Evolutionary conservation across 306 rosid species (phyloP).

Genomic region (Prunus dulcis): DNA sequence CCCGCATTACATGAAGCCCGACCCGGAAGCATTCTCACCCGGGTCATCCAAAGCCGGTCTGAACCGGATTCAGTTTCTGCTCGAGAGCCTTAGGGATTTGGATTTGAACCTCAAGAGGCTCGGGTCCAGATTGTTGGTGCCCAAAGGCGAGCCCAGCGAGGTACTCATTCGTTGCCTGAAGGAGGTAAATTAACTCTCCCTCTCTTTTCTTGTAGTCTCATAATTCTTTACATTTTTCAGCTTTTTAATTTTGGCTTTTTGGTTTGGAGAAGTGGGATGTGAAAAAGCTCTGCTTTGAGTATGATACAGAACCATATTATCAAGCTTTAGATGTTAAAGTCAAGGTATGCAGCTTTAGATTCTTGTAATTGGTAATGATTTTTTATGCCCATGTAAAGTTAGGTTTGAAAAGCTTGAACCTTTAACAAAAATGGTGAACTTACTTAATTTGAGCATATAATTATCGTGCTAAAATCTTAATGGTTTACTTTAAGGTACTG

Average conservation of each 20-base stretch:
- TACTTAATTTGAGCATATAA: neutral
- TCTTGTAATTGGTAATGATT: too few relatives aligned
- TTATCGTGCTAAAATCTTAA: neutral
- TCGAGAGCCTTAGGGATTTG: slow-evolving; percentile 69
- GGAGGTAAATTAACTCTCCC: slow-evolving; percentile 31
- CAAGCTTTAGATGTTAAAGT: slow-evolving; percentile 64
- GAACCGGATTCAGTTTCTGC: slow-evolving; percentile 69
- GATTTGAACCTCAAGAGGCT: slow-evolving; percentile 60
- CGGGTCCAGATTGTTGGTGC: slow-evolving; percentile 70
- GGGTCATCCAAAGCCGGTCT: slow-evolving; percentile 67
- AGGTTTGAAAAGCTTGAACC: neutral
- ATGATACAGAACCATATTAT: slow-evolving; percentile 88
- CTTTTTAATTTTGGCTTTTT: neutral
- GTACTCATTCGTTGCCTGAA: slow-evolving; percentile 63
- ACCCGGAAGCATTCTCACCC: slow-evolving; percentile 42
- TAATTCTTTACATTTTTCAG: neutral
- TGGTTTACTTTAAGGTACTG: neutral
- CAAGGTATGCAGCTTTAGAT: slow-evolving; percentile 39
- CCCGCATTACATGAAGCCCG: slow-evolving; percentile 87
- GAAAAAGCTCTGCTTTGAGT: slow-evolving; percentile 74
- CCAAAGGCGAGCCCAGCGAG: slow-evolving; percentile 68
- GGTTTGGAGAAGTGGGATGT: slow-evolving; percentile 66
- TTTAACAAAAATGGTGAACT: neutral
- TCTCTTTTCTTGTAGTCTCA: neutral
- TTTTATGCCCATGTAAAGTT: neutral